Evolutionary conservation across 2,329 filamentous ascomycete genomes (phyloP), one percentile per base, ranked within the genome.

Genomic region (Seiridium cupressi): DNA sequence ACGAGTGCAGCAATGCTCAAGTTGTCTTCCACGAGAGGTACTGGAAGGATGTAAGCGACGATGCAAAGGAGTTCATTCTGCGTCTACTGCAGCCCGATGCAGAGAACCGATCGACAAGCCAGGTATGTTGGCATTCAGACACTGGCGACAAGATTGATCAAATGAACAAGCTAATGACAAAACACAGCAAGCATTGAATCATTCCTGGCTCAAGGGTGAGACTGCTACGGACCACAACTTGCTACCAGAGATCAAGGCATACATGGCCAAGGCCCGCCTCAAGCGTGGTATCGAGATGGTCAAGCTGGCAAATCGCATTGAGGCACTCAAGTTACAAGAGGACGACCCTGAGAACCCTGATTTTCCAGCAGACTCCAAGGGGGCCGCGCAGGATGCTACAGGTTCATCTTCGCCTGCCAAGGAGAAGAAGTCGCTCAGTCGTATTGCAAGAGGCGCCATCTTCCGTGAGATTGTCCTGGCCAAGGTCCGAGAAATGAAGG

Each of bases 11-110:
- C 69, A 88, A 85, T 63, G 90, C 88, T 46, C 85, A 88, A 55
- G 91, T 99, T 61, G 85, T 97, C 58, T 99, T 98, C 85, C 95
- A 99, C 75, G 93, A 97, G 73, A 88, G 94, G 60, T 99, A 98
- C 79, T 99, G 95, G 95, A 95, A 93, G 74, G 95, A 97, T 68
- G 95, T 99, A 69, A 97, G 93, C 73, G 83, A 90, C 55, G 93
- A 98, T 67, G 95, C 93, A 66, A 99, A 98, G 79, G 88, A 94
- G 66, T 99, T 99, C 74, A 98, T 99, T 77, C 79, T 89, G 62
- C 80, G 81, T 60, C 84, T 99, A 34, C 84, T 99, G 61, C 89
- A 94, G 67, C 88, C 93, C 3, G 84, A 92, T 66, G 90, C 93
- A 1, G 84, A 88, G 53, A 84, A 90, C 68, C 89, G 96, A 68